Percentiles rank a stretch among this genome's conserved stretches.
These are phyloP conservation scores for Leishmania braziliensis DNA, from an alignment of 208 protist species.

Conservation along the genomic window DNA sequence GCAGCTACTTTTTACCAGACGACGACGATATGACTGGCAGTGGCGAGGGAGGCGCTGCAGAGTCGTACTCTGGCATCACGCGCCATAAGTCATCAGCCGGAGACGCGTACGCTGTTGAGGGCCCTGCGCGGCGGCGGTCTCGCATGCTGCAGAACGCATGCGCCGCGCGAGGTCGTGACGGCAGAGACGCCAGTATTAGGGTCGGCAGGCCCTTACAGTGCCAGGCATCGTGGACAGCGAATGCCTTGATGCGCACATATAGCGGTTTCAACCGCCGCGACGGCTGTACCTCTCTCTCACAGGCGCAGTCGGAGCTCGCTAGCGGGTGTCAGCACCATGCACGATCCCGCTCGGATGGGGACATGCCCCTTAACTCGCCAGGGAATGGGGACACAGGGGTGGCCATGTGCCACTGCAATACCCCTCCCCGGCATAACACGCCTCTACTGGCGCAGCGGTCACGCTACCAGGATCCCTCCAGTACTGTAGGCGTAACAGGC, in stretches of 20 bases:
- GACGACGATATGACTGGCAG: neutral
- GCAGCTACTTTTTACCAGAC: slow-evolving; percentile 51
- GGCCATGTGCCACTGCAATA: neutral
- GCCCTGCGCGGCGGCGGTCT: slow-evolving; percentile 30
- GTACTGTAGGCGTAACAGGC: neutral
- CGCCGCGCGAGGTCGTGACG: neutral
- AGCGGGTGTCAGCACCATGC: neutral
- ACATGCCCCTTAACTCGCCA: neutral
- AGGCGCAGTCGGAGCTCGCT: slow-evolving; percentile 1
- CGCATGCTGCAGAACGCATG: slow-evolving; percentile 23
- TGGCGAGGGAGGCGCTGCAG: neutral
- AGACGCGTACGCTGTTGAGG: slow-evolving; percentile 23
- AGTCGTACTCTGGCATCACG: neutral
- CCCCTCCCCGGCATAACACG: neutral
- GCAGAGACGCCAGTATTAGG: neutral
- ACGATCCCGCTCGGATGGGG: slow-evolving; percentile 12
- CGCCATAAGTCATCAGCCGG: neutral
- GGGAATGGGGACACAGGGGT: neutral
- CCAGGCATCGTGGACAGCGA: neutral
- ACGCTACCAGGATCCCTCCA: slow-evolving; percentile 8
- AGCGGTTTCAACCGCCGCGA: neutral
- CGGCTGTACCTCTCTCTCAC: neutral
- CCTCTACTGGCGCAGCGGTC: slow-evolving; percentile 1
- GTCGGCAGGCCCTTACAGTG: neutral
- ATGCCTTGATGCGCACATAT: neutral